These are phyloP conservation scores for Erythrophleum fordii DNA, from an alignment of 306 rosid genomes.

Conservation along the genomic window DNA sequence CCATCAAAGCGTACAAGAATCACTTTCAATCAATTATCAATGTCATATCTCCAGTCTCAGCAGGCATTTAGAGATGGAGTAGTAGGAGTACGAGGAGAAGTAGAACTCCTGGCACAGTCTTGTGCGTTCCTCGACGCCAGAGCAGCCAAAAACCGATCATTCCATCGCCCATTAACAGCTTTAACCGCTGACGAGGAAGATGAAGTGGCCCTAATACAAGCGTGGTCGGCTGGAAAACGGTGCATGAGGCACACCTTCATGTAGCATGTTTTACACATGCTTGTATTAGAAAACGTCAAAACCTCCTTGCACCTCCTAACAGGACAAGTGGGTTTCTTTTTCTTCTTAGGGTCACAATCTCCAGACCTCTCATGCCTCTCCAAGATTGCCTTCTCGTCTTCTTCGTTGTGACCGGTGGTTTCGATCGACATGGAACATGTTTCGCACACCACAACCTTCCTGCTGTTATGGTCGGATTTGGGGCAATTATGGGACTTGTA, in stretches of 20 bases:
- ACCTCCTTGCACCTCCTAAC: constrained; percentile 74
- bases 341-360: constrained; percentile 71
- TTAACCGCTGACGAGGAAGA: background rate
- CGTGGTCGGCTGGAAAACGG: constrained; percentile 84
- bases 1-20: background rate
- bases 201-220: constrained; percentile 44
- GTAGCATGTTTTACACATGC: constrained; percentile 73
- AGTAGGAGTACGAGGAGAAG: constrained; percentile 44
- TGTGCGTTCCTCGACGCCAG: constrained; percentile 57
- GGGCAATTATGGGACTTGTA: constrained; percentile 75
- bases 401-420: constrained; percentile 54
- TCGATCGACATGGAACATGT: constrained; percentile 77
- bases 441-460: constrained; percentile 81
- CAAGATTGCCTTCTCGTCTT: constrained; percentile 53
- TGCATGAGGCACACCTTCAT: constrained; percentile 83
- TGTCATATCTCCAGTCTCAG: constrained; percentile 18
- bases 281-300: constrained; percentile 76
- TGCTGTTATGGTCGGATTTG: constrained; percentile 70
- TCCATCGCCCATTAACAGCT: constrained; percentile 48
- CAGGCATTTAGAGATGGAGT: constrained; percentile 59
- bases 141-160: constrained; percentile 61
- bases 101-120: constrained; percentile 62
- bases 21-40: background rate
- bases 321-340: constrained; percentile 78
- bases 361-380: constrained; percentile 67